Evolutionary conservation across 148 eudicot species (phyloP).

Genomic region (Arbutus unedo): DNA sequence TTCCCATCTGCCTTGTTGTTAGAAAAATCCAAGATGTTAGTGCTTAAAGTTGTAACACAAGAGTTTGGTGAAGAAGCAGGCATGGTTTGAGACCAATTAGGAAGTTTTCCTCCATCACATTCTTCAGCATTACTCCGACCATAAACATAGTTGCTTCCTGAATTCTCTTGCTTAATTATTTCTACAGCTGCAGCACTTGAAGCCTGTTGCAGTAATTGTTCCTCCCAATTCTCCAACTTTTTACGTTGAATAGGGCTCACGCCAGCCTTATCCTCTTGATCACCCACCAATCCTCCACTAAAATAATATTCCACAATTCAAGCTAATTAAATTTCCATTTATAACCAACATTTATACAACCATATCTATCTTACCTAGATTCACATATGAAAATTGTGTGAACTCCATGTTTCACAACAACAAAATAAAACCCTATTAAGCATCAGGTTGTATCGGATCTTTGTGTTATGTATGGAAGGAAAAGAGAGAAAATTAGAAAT

Average conservation of each 20-base stretch:
- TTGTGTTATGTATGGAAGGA: neutral
- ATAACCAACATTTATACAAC: too few relatives aligned
- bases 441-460: neutral
- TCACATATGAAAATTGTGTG: neutral
- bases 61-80: constrained; percentile 79
- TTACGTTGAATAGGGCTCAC: constrained; percentile 29
- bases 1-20: constrained; percentile 31
- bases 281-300: constrained; percentile 56
- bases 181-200: constrained; percentile 17
- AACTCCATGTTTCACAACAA: neutral
- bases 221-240: constrained; percentile 63
- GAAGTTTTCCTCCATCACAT: constrained; percentile 22
- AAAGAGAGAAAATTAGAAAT: neutral
- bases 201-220: constrained; percentile 36
- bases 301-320: constrained; percentile 1
- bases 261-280: constrained; percentile 44
- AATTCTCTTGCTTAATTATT: constrained; percentile 47
- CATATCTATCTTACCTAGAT: too few relatives aligned
- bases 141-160: constrained; percentile 29
- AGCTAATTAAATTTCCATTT: neutral
- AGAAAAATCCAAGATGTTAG: constrained; percentile 57
- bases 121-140: constrained; percentile 22
- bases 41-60: constrained; percentile 52
- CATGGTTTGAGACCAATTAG: constrained; percentile 44
- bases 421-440: neutral